phyloP scores from a whole-genome alignment of 345 rosid species.

The Heritiera fomes region DNA sequence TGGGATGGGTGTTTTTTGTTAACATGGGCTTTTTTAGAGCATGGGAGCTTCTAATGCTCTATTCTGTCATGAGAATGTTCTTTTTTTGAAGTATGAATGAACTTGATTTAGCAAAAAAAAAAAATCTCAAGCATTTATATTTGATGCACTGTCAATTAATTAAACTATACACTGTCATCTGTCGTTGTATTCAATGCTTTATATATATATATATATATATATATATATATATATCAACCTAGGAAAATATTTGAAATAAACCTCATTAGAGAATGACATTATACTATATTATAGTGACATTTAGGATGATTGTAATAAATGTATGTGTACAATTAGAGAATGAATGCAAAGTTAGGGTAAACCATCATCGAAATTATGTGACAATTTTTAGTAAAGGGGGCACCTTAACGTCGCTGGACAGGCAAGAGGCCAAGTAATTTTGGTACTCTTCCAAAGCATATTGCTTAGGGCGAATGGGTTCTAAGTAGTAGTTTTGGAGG shows the following conservation, averaged over 20 bases:
- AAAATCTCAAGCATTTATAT: no score
- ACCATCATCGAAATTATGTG: no score
- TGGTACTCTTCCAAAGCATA: constrained; percentile 54
- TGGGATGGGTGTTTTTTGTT: no score
- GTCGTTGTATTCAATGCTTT: no score
- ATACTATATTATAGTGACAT: not conserved
- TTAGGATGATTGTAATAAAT: no score
- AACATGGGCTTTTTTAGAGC: no score
- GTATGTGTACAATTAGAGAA: not conserved
- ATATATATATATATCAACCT: not conserved
- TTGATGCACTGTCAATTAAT: no score
- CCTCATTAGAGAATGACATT: not conserved
- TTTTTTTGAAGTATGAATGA: no score
- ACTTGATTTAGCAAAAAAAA: no score
- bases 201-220: not conserved
- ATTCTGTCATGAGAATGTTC: no score
- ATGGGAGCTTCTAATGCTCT: no score
- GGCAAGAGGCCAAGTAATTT: constrained; percentile 49
- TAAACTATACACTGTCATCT: no score
- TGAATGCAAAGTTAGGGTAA: not conserved
- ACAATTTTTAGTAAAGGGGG: not conserved
- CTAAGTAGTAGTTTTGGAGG: constrained; percentile 73
- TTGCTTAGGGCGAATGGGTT: constrained; percentile 59
- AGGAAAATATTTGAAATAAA: not conserved
- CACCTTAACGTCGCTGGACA: constrained; percentile 60